A percentile compares a stretch with the other conserved stretches of the same genome.
These are phyloP conservation scores for Phtheirospermum japonicum DNA, from an alignment of 257 asterid genomes.

Conservation along the genomic window DNA sequence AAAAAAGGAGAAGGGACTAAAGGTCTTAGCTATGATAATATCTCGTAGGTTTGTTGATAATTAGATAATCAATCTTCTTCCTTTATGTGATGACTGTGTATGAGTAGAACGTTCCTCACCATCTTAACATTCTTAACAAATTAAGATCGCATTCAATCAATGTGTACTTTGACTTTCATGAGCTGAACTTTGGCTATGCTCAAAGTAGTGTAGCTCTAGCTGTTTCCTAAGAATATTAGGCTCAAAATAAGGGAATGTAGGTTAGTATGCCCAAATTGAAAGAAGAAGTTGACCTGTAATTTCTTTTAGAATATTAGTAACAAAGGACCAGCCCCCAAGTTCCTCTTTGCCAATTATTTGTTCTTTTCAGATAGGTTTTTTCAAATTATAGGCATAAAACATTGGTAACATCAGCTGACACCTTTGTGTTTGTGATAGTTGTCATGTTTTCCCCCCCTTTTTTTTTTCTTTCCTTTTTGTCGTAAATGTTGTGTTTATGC, in stretches of 20 bases:
- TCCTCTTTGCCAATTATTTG: background rate
- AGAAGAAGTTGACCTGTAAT: background rate
- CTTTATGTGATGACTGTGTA: background rate
- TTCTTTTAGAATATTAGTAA: background rate
- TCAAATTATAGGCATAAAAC: background rate
- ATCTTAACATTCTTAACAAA: background rate
- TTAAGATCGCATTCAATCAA: background rate
- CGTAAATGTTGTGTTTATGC: conserved; percentile 7
- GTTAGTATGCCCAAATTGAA: background rate
- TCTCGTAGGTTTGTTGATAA: background rate
- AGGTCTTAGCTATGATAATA: background rate
- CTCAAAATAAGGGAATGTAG: background rate
- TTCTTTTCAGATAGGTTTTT: conserved; percentile 6
- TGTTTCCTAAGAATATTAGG: background rate
- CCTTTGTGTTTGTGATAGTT: conserved; percentile 8
- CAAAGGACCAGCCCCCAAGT: background rate
- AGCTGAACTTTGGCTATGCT: conserved; percentile 1
- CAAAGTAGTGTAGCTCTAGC: background rate
- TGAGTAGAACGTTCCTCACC: background rate
- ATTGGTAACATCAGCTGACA: conserved; percentile 9
- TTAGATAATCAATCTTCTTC: background rate
- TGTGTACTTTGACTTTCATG: conserved; percentile 14
- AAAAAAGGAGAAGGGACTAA: background rate
- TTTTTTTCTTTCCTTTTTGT: conserved; percentile 13
- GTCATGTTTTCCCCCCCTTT: conserved; percentile 17